Evolutionary conservation across 192 early-diverging fungal species (phyloP).

Genomic region (Gonapodya prolifera): DNA sequence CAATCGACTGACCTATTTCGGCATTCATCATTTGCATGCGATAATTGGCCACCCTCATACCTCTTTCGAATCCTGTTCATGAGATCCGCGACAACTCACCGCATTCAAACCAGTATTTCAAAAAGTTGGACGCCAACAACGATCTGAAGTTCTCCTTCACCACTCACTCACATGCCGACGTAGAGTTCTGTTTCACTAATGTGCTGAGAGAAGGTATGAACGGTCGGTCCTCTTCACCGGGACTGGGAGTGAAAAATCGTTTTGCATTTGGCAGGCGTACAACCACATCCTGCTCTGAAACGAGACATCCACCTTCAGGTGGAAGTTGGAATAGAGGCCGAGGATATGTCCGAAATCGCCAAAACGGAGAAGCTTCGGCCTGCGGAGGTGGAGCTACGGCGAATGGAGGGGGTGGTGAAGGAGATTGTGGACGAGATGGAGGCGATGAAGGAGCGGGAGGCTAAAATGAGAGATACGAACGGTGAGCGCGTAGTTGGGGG

Average conservation of each 20-base stretch:
- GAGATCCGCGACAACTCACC: constrained; percentile 62
- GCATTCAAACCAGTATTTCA: constrained; percentile 56
- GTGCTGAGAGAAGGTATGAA: constrained; percentile 38
- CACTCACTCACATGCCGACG: constrained; percentile 72
- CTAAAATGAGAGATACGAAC: constrained; percentile 76
- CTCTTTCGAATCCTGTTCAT: background rate
- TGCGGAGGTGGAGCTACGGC: constrained; percentile 74
- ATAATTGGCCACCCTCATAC: background rate
- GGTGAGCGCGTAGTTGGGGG: constrained; percentile 38
- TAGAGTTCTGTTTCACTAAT: constrained; percentile 79
- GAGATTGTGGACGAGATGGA: constrained; percentile 80
- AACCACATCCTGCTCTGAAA: constrained; percentile 29
- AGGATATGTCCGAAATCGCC: constrained; percentile 54
- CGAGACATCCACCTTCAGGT: constrained; percentile 63
- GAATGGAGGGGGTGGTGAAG: constrained; percentile 60
- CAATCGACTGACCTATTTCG: background rate
- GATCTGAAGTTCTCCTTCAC: constrained; percentile 62
- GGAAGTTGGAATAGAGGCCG: constrained; percentile 73
- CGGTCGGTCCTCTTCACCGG: background rate
- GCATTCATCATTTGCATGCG: constrained; percentile 2
- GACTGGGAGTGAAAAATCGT: background rate
- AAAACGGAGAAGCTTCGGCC: constrained; percentile 73
- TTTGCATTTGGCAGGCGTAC: background rate
- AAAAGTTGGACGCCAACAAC: constrained; percentile 46
- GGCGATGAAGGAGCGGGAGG: constrained; percentile 65